Evolutionary conservation across 306 rosid species (phyloP).

Genomic region (Citrullus amarus): DNA sequence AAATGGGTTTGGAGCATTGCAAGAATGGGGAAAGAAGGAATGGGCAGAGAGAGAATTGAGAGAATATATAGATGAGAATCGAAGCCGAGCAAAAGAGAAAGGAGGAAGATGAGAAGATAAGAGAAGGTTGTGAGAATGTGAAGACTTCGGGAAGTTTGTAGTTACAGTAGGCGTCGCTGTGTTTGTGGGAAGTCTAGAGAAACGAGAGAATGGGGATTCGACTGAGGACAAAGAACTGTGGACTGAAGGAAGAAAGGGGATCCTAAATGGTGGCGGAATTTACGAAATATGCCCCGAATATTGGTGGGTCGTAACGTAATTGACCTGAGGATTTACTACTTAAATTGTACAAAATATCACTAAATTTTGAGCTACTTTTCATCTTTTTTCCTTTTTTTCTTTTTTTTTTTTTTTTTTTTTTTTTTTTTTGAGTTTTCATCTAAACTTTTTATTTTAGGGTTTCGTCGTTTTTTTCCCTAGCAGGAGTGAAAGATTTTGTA

Average conservation of each 20-base stretch:
- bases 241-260: not conserved
- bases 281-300: conserved; percentile 12
- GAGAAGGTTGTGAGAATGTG: not conserved
- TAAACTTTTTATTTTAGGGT: no score
- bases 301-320: not conserved
- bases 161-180: not conserved
- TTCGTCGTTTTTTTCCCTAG: no score
- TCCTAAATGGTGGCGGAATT: conserved; percentile 10
- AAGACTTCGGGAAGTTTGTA: not conserved
- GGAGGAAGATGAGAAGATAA: not conserved
- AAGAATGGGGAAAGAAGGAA: conserved; percentile 14
- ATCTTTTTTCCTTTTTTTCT: no score
- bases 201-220: not conserved
- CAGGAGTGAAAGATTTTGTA: no score
- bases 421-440: no score
- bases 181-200: not conserved
- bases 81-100: not conserved
- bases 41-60: not conserved
- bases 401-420: no score
- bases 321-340: no score
- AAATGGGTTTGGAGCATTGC: conserved; percentile 33
- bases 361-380: no score
- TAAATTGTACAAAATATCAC: no score
- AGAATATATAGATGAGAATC: not conserved
- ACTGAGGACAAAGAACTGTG: not conserved